A percentile compares a stretch with the other conserved stretches of the same genome.
Evolutionary conservation across 2,329 filamentous ascomycete species (phyloP).

Genomic region (Cercospora zeae-maydis): DNA sequence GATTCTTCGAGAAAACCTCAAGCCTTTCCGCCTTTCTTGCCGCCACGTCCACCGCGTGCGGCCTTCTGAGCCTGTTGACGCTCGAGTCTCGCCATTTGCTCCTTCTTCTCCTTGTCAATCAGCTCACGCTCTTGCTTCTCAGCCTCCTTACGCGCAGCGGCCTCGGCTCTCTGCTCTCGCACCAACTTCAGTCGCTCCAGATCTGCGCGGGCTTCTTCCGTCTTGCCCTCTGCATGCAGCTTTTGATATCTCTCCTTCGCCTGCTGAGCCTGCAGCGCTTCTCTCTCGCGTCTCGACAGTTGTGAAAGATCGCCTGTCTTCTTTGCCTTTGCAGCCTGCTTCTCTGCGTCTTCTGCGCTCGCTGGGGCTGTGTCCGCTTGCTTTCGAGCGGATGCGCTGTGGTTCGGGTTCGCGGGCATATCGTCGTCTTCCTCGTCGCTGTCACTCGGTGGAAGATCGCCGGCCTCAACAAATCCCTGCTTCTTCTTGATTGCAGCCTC

Average conservation of each 20-base stretch:
- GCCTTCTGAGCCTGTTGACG: conserved; percentile 44
- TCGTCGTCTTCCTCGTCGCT: conserved; percentile 59
- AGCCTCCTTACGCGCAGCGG: conserved; percentile 76
- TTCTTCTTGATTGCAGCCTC: conserved; percentile 78
- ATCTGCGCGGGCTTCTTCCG: conserved; percentile 89
- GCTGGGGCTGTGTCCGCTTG: conserved; percentile 57
- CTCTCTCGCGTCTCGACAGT: conserved; percentile 64
- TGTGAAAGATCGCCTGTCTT: conserved; percentile 54
- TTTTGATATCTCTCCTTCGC: conserved; percentile 89
- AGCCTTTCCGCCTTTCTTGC: conserved; percentile 44
- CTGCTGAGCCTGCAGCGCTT: conserved; percentile 81
- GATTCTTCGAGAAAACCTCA: conserved; percentile 15
- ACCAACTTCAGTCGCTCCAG: conserved; percentile 78
- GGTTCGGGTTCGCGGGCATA: conserved; percentile 89
- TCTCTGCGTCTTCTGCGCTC: conserved; percentile 47
- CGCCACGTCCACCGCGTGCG: conserved; percentile 41
- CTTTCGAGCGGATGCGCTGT: conserved; percentile 63
- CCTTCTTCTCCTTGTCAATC: conserved; percentile 55
- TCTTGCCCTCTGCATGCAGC: conserved; percentile 91
- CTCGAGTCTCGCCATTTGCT: conserved; percentile 47
- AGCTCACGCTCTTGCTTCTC: conserved; percentile 51
- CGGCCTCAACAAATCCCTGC: conserved; percentile 68
- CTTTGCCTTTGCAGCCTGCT: conserved; percentile 55
- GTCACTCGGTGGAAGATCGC: conserved; percentile 72
- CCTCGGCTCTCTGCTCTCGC: conserved; percentile 78